Evolutionary conservation across 495 filamentous ascomycete genomes (phyloP).

Genomic region (Tuber calosporum): DNA sequence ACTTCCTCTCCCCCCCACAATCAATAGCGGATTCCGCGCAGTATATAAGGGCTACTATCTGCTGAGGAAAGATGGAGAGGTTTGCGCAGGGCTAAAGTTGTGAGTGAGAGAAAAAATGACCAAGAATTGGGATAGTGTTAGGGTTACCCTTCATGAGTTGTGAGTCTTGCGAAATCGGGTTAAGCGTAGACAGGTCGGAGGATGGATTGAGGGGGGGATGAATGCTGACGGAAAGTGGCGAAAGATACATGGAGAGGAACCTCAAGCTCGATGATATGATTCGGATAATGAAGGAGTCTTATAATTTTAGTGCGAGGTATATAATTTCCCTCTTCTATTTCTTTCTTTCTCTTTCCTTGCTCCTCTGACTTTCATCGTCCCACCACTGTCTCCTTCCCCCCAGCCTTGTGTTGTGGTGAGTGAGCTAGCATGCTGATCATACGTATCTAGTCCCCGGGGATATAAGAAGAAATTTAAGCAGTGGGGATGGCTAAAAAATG

Average conservation of each 20-base stretch:
- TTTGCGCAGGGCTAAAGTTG: background rate
- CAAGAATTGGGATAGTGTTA: conserved; percentile 4
- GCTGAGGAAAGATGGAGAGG: background rate
- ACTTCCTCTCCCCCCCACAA: background rate
- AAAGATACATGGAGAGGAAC: conserved; percentile 4
- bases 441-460: background rate
- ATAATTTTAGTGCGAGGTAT: conserved; percentile 4
- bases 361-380: background rate
- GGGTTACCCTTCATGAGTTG: background rate
- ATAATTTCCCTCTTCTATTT: background rate
- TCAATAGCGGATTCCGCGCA: too few relatives aligned
- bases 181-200: background rate
- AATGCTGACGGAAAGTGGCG: background rate
- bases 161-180: background rate
- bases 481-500: conserved; percentile 2
- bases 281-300: background rate
- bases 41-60: background rate
- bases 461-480: conserved; percentile 3
- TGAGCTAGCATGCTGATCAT: background rate
- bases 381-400: background rate
- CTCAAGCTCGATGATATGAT: conserved; percentile 4
- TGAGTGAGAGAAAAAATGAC: background rate
- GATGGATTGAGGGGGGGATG: background rate
- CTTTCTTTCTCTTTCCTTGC: background rate
- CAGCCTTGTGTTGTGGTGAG: background rate